Percentiles rank a stretch among this genome's conserved stretches.
Conservation (phyloP, 2,329 filamentous ascomycete species). For the Penicillium sp. region DNA sequence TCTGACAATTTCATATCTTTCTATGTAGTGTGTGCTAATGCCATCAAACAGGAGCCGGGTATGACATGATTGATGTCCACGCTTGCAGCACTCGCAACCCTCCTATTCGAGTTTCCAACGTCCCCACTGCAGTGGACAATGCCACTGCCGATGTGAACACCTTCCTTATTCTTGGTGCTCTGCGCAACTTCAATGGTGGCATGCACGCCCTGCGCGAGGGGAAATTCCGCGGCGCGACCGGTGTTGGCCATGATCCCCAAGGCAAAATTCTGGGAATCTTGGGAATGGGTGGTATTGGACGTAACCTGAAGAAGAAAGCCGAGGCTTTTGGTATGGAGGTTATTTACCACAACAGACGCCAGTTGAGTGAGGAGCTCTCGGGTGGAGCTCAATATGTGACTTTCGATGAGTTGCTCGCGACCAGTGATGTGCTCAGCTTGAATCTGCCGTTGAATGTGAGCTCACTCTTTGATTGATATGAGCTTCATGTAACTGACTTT, state of each 20-base stretch:
- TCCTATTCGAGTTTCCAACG: slow-evolving; percentile 71
- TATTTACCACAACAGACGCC: slow-evolving; percentile 70
- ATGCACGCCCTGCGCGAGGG: slow-evolving; percentile 66
- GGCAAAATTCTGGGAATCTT: slow-evolving; percentile 78
- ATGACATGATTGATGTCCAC: slow-evolving; percentile 75
- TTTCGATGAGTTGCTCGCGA: slow-evolving; percentile 69
- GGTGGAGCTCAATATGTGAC: slow-evolving; percentile 50
- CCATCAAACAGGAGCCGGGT: slow-evolving; percentile 65
- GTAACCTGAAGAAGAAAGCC: slow-evolving; percentile 72
- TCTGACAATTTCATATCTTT: background rate
- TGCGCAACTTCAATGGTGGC: slow-evolving; percentile 69
- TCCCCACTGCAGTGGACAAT: slow-evolving; percentile 77
- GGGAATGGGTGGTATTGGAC: slow-evolving; percentile 83
- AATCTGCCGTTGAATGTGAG: slow-evolving; percentile 79
- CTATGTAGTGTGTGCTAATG: background rate
- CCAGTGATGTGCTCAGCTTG: slow-evolving; percentile 74
- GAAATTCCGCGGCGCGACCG: slow-evolving; percentile 62
- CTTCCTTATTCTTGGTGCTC: slow-evolving; percentile 76
- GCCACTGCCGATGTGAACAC: slow-evolving; percentile 79
- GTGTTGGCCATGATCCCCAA: slow-evolving; percentile 71
- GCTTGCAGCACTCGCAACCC: slow-evolving; percentile 65
- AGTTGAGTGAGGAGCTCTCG: slow-evolving; percentile 54
- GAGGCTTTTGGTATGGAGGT: slow-evolving; percentile 73
- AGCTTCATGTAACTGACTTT: background rate
- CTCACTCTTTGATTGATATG: slow-evolving; percentile 13